These are phyloP conservation scores for Coriolopsis trogii DNA, from an alignment of 1,284 basidiomycete genomes.

Conservation along the genomic window DNA sequence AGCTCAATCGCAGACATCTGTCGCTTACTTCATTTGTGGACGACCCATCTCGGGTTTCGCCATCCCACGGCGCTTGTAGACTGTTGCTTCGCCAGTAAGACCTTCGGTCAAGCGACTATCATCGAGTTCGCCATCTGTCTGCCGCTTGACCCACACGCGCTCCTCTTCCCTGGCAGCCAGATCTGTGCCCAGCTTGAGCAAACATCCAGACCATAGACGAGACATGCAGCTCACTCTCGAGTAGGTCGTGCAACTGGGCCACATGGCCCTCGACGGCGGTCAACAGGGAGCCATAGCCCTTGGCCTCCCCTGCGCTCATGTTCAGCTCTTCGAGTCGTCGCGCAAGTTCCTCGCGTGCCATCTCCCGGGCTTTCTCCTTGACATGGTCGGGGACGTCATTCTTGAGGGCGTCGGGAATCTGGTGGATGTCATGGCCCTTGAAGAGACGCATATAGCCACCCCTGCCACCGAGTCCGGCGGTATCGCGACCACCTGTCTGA, in stretches of 20 bases:
- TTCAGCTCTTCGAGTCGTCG: conserved; percentile 62
- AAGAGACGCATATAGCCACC: conserved; percentile 70
- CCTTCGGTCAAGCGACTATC: conserved; percentile 68
- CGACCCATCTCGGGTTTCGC: conserved; percentile 67
- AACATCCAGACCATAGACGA: neutral
- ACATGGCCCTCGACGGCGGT: conserved; percentile 61
- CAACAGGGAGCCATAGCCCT: conserved; percentile 54
- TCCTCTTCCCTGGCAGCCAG: conserved; percentile 69
- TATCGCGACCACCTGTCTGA: conserved; percentile 68
- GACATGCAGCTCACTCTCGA: conserved; percentile 63
- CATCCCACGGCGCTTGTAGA: conserved; percentile 70
- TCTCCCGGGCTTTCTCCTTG: conserved; percentile 62
- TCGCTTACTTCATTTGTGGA: conserved; percentile 63
- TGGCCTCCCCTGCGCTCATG: conserved; percentile 58
- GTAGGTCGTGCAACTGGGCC: conserved; percentile 55
- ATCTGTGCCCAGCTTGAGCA: conserved; percentile 40
- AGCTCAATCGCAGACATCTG: neutral
- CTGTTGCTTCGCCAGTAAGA: conserved; percentile 65
- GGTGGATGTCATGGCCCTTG: conserved; percentile 65
- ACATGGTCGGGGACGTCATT: conserved; percentile 61
- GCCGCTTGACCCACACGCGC: conserved; percentile 68
- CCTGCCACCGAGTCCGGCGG: conserved; percentile 63
- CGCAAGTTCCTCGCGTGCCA: conserved; percentile 64
- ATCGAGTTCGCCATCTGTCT: conserved; percentile 70
- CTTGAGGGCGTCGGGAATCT: conserved; percentile 60